Evolutionary conservation across 306 rosid species (phyloP).

Genomic region (Lupinus albus): DNA sequence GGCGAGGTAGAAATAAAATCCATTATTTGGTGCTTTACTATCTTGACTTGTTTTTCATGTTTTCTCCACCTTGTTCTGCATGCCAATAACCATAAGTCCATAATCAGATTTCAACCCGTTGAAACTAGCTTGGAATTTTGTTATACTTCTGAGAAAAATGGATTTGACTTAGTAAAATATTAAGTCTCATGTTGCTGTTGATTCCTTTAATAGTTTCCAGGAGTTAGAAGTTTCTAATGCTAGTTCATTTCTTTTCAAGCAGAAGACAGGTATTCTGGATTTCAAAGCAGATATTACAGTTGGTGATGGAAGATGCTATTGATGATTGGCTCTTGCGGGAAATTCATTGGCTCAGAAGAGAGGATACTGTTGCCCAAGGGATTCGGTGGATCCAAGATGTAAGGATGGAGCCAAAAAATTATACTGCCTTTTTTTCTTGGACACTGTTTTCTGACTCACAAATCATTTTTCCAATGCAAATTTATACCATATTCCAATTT

Average conservation of each 20-base stretch:
- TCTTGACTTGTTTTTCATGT: constrained; percentile 7
- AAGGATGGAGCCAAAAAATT: constrained; percentile 48
- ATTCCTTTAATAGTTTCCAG: constrained; percentile 15
- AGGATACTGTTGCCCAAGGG: constrained; percentile 79
- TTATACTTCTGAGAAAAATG: constrained; percentile 11
- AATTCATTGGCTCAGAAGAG: constrained; percentile 86
- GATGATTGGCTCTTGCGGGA: constrained; percentile 92
- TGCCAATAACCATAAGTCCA: background rate
- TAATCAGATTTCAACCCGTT: constrained; percentile 25
- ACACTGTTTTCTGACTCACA: constrained; percentile 24
- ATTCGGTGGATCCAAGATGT: constrained; percentile 95
- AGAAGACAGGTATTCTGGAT: constrained; percentile 99
- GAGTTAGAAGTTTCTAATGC: constrained; percentile 34
- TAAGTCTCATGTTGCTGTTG: constrained; percentile 12
- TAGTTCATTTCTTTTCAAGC: constrained; percentile 40
- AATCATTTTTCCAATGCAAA: background rate
- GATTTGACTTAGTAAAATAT: constrained; percentile 10
- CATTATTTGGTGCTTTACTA: background rate
- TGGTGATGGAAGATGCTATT: constrained; percentile 97
- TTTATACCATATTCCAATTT: no score
- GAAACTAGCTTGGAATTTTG: constrained; percentile 17
- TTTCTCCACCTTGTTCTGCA: constrained; percentile 10
- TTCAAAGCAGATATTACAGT: constrained; percentile 89
- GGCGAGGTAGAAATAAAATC: constrained; percentile 1
- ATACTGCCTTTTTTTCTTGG: constrained; percentile 2